Evolutionary conservation across 768 basidiomycete species (phyloP), one percentile per base, ranked within the genome.

Genomic region (Amanita inopinata): DNA sequence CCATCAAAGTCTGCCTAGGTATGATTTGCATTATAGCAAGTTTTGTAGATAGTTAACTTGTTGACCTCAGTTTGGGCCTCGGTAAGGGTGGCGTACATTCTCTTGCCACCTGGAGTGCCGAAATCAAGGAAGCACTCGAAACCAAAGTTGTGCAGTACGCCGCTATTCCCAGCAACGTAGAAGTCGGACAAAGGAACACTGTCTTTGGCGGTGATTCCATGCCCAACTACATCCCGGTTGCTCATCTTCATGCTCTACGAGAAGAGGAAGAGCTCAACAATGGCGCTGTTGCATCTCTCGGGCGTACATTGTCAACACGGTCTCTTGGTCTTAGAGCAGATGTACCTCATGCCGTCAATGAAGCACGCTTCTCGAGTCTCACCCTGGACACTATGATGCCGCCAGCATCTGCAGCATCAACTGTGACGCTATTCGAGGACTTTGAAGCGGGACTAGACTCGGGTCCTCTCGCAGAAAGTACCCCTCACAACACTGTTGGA

Each of bases 1-100:
- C 38, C 78, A 79, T 50, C 74, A 74, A 58, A 81, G 80, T 62
- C 62, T 83, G 44, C 78, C 80, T 1, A 82, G 80, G 80, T 79
- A 58, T 39, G 68, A n/a, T n/a, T n/a, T 50, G 20, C 9, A 6
- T 34, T 19, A 18, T 32, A 28, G 4, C 11, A 31, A 14, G 6
- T 40, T 10, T 31, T 17, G 28, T 10, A 32, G 3, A 36, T 38
- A 48, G 20, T 19, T 38, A 34, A 33, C 23, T 41, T 27, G 48
- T 48, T n/a, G 45, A n/a, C 37, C 12, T 50, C 43, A 85, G 81
- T 48, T 66, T 83, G 20, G 65, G 75, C 47, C 73, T 84, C 27
- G 74, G 75, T 32, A 78, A 74, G 54, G 76, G 76, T 43, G 73
- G 72, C 12, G 47, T 72, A 8, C 71, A 75, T 34, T 65, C 73